Conservation (phyloP, 2,329 filamentous ascomycete species). For the Exophiala spinifera region DNA sequence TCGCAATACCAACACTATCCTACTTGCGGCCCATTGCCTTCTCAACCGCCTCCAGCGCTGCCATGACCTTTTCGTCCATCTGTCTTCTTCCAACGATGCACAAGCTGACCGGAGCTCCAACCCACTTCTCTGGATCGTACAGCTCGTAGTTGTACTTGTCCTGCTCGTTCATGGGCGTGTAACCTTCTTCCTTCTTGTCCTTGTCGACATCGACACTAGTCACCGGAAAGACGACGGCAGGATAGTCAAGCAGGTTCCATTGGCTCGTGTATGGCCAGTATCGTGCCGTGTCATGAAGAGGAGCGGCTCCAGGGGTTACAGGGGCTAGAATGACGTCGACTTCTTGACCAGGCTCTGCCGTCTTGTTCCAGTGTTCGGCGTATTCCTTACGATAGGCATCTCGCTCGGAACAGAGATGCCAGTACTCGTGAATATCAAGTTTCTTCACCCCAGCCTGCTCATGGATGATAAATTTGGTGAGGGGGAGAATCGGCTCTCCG, state of each 20-base stretch:
- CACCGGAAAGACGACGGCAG: slow-evolving; percentile 60
- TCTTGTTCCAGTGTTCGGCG: slow-evolving; percentile 46
- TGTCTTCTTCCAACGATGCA: slow-evolving; percentile 54
- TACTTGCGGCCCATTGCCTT: slow-evolving; percentile 32
- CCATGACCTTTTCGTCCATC: slow-evolving; percentile 53
- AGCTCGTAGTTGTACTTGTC: slow-evolving; percentile 49
- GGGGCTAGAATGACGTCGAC: slow-evolving; percentile 59
- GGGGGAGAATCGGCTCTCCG: slow-evolving; percentile 57
- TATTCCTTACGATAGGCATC: slow-evolving; percentile 48
- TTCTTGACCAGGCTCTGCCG: slow-evolving; percentile 38
- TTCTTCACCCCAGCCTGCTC: slow-evolving; percentile 51
- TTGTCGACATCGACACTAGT: slow-evolving; percentile 42
- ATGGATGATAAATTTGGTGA: slow-evolving; percentile 58
- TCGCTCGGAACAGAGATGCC: slow-evolving; percentile 32
- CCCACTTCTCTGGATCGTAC: slow-evolving; percentile 46
- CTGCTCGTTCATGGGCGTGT: slow-evolving; percentile 29
- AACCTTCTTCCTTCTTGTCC: slow-evolving; percentile 36
- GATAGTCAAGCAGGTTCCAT: slow-evolving; percentile 70
- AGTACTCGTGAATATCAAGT: slow-evolving; percentile 40
- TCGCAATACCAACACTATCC: not conserved
- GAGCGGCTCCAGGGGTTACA: slow-evolving; percentile 31
- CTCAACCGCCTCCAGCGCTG: slow-evolving; percentile 35
- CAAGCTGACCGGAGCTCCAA: slow-evolving; percentile 50
- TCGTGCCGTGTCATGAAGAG: slow-evolving; percentile 50
- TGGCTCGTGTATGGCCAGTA: slow-evolving; percentile 66